These are phyloP conservation scores for Diaporthe australafricana DNA, from an alignment of 2,329 filamentous ascomycete genomes.

Conservation along the genomic window DNA sequence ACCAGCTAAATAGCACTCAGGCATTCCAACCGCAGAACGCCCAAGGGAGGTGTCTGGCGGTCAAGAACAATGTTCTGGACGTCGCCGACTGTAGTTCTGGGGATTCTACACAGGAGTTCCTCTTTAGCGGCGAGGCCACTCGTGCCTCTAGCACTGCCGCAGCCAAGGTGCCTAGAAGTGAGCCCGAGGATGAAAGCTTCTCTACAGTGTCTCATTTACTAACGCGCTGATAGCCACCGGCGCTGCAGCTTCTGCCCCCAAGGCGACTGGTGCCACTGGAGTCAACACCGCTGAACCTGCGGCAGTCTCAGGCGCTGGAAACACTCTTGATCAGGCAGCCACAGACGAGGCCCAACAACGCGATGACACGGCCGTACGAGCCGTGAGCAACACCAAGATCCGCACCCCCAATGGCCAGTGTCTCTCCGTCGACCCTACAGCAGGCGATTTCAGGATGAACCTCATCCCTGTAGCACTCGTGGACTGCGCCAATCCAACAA, in stretches of 20 bases:
- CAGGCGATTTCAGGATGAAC: constrained; percentile 66
- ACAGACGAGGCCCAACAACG: constrained; percentile 61
- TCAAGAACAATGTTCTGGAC: constrained; percentile 56
- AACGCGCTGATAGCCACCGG: constrained; percentile 44
- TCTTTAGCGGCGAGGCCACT: constrained; percentile 40
- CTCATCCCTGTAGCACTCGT: constrained; percentile 61
- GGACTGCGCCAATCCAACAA: constrained; percentile 52
- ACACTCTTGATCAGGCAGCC: constrained; percentile 60
- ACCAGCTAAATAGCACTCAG: constrained; percentile 50
- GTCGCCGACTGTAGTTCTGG: constrained; percentile 55
- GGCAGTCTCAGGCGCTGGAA: constrained; percentile 63
- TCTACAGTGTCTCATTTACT: background rate
- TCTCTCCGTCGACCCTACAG: constrained; percentile 63
- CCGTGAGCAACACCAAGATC: constrained; percentile 58
- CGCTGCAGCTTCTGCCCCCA: background rate
- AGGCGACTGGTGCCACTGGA: background rate
- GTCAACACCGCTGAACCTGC: constrained; percentile 44
- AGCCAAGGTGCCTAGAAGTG: background rate
- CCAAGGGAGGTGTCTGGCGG: constrained; percentile 59
- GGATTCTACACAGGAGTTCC: constrained; percentile 57
- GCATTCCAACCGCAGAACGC: constrained; percentile 59
- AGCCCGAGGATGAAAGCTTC: background rate
- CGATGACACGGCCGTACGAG: constrained; percentile 59
- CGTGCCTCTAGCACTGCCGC: background rate
- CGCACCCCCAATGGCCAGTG: constrained; percentile 61